A percentile compares a stretch with the other conserved stretches of the same genome.
Conservation (phyloP, 2,329 filamentous ascomycete genomes). For the Dichotomopilus funicola region DNA sequence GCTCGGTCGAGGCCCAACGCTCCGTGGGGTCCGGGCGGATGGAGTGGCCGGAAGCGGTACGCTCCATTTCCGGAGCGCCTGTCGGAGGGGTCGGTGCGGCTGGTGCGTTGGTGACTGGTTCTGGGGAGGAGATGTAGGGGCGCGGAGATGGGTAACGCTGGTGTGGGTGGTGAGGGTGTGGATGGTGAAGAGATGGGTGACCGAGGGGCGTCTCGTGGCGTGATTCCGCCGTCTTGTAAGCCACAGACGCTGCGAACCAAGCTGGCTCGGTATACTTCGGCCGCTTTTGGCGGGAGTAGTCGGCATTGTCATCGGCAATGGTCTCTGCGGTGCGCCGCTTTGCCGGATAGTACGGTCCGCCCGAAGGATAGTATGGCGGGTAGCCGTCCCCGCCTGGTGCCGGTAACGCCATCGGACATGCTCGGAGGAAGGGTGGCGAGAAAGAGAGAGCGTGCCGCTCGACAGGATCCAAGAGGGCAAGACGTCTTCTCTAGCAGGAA, state of each 20-base stretch:
- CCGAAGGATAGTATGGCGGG: constrained; percentile 16
- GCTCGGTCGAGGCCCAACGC: constrained; percentile 30
- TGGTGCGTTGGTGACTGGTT: constrained; percentile 8
- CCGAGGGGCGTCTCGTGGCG: constrained; percentile 4
- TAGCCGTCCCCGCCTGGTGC: constrained; percentile 22
- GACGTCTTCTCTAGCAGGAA: no score
- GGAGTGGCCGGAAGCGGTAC: constrained; percentile 43
- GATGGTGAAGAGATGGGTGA: constrained; percentile 18
- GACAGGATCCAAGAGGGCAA: no score
- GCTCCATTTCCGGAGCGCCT: constrained; percentile 34
- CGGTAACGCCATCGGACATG: constrained; percentile 26
- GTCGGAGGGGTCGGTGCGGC: not conserved
- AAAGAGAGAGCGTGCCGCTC: not conserved
- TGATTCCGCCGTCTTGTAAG: constrained; percentile 10
- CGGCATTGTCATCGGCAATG: constrained; percentile 12
- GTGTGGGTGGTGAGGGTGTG: constrained; percentile 7
- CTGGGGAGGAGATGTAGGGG: constrained; percentile 6
- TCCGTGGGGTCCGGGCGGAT: constrained; percentile 38
- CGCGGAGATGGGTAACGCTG: constrained; percentile 1
- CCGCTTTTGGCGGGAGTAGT: constrained; percentile 14
- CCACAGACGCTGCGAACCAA: constrained; percentile 14
- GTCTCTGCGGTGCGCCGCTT: constrained; percentile 20
- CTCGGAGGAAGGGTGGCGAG: constrained; percentile 11
- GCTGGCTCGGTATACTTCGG: constrained; percentile 11
- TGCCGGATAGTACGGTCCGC: constrained; percentile 10